Evolutionary conservation across 1,139 yeast species (phyloP).

Genomic region (Candida sp.): DNA sequence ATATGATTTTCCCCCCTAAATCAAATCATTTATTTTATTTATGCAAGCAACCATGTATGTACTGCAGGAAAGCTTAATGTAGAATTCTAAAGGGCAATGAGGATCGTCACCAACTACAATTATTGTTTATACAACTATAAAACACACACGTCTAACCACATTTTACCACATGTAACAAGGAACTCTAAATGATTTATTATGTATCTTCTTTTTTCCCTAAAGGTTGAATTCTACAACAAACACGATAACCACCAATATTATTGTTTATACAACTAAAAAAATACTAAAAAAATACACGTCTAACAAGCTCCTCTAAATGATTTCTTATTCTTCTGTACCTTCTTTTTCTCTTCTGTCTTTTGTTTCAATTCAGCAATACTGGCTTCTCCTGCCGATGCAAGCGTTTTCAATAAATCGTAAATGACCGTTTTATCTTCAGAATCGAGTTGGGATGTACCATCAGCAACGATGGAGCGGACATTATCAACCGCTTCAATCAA

Average conservation of each 20-base stretch:
- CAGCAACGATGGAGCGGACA: slow-evolving; percentile 18
- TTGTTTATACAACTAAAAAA: no score
- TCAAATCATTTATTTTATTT: background rate
- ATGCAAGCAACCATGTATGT: background rate
- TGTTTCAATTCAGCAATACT: slow-evolving; percentile 24
- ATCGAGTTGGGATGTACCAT: slow-evolving; percentile 12
- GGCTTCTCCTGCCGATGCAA: slow-evolving; percentile 37
- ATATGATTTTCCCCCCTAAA: background rate
- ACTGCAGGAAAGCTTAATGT: background rate
- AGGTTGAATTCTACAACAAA: no score
- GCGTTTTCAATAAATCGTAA: slow-evolving; percentile 31
- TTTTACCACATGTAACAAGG: no score
- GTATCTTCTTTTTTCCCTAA: no score
- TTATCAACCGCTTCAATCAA: slow-evolving; percentile 40
- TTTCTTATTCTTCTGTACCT: slow-evolving; percentile 24
- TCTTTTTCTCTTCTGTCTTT: slow-evolving; percentile 15
- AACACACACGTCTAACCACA: no score
- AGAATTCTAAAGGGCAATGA: no score
- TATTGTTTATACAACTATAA: no score
- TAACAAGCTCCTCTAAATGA: slow-evolving; percentile 58
- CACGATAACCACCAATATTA: no score
- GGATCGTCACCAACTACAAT: no score
- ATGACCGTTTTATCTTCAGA: slow-evolving; percentile 20
- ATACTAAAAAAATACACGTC: no score
- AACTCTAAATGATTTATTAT: no score